phyloP scores from a whole-genome alignment of 1,284 basidiomycete genomes.

The Mycosarcoma maydis region DNA sequence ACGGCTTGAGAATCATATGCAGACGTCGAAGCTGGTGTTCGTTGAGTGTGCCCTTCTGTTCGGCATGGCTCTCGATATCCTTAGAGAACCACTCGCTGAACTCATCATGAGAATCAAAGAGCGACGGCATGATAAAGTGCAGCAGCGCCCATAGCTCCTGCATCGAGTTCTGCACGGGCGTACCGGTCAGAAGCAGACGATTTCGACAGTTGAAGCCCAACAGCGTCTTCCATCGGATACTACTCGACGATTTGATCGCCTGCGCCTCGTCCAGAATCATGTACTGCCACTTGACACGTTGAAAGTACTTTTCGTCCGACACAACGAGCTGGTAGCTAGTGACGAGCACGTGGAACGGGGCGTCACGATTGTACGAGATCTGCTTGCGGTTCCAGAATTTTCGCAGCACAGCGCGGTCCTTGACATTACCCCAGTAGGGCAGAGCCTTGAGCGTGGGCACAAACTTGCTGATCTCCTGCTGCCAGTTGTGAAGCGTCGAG shows the following conservation, averaged over 20 bases:
- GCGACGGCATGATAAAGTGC: constrained; percentile 99
- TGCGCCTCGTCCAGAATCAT: constrained; percentile 99
- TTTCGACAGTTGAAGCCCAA: constrained; percentile 96
- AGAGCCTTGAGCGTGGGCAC: constrained; percentile 92
- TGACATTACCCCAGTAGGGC: constrained; percentile 98
- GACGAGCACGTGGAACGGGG: constrained; percentile 95
- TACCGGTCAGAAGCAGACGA: constrained; percentile 92
- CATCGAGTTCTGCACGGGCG: constrained; percentile 99
- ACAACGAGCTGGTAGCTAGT: constrained; percentile 98
- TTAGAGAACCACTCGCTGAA: constrained; percentile 99
- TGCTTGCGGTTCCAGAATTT: constrained; percentile 99
- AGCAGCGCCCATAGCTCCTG: constrained; percentile 99
- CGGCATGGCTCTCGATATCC: constrained; percentile 89
- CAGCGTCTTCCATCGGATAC: constrained; percentile 96
- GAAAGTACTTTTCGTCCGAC: constrained; percentile 98
- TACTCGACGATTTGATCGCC: constrained; percentile 99
- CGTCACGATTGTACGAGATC: constrained; percentile 92
- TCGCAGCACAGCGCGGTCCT: constrained; percentile 90
- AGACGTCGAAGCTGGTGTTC: constrained; percentile 93
- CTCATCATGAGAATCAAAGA: constrained; percentile 99
- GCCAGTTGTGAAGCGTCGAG: constrained; percentile 99
- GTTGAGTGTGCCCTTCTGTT: constrained; percentile 84
- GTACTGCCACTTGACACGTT: constrained; percentile 98
- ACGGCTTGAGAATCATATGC: constrained; percentile 99
- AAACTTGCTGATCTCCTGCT: constrained; percentile 96